Evolutionary conservation across 805 yeast species (phyloP).

Genomic region (Myxozyma vanderwaltii): DNA sequence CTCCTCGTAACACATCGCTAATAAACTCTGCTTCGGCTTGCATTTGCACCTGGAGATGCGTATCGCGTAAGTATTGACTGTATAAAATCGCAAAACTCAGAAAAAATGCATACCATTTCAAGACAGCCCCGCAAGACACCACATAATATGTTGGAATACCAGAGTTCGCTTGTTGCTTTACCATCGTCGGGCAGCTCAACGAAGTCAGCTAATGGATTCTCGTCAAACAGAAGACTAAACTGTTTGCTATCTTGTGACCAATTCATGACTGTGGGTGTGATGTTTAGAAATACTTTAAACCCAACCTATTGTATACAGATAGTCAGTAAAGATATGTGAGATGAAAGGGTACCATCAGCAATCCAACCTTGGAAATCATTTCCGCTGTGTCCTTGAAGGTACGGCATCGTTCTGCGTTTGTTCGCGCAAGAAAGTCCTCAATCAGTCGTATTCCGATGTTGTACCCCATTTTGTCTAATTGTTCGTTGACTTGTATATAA

Average conservation of each 20-base stretch:
- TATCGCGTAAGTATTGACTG: not conserved
- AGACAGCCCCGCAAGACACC: constrained; percentile 91
- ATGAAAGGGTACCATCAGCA: not conserved
- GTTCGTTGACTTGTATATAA: constrained; percentile 75
- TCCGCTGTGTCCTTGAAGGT: constrained; percentile 86
- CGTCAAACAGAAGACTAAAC: constrained; percentile 71
- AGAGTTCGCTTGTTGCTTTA: constrained; percentile 65
- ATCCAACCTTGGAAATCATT: constrained; percentile 60
- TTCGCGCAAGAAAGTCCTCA: constrained; percentile 88
- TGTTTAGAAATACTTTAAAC: constrained; percentile 83
- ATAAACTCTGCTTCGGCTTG: constrained; percentile 83
- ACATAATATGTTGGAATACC: constrained; percentile 90
- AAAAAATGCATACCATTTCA: constrained; percentile 61
- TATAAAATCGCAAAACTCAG: not conserved
- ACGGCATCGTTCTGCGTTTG: constrained; percentile 81
- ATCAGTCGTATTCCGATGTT: constrained; percentile 88
- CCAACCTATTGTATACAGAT: constrained; percentile 52
- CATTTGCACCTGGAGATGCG: constrained; percentile 64
- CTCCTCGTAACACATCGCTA: constrained; percentile 80
- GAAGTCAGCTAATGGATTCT: constrained; percentile 91
- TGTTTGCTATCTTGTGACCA: constrained; percentile 78
- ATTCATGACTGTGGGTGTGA: constrained; percentile 70
- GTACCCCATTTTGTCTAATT: constrained; percentile 91
- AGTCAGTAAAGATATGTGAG: not conserved
- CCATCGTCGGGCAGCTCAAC: constrained; percentile 90